Conservation (phyloP, 1,139 yeast species). For the Protomyces inouyei region DNA sequence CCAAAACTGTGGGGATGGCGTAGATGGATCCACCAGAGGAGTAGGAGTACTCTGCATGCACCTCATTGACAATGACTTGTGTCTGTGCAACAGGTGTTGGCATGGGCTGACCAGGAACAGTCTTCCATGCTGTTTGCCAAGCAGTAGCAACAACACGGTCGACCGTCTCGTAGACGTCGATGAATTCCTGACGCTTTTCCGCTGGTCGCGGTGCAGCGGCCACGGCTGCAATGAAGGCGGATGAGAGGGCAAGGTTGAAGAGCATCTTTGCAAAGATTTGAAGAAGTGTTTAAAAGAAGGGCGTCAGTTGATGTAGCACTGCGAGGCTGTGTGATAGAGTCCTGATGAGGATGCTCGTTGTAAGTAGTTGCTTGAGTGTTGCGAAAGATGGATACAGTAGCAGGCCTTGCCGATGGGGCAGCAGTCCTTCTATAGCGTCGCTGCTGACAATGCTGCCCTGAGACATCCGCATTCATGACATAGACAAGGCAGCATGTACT, state of each 20-base stretch:
- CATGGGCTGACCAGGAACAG: not conserved
- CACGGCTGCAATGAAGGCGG: not conserved
- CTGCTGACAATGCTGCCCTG: not conserved
- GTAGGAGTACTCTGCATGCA: conserved; percentile 13
- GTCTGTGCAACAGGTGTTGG: not conserved
- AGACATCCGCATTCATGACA: conserved; percentile 1
- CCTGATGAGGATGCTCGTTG: not conserved
- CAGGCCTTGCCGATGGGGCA: too few relatives aligned
- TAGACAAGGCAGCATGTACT: not conserved
- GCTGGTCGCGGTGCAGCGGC: not conserved
- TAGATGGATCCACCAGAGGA: conserved; percentile 19
- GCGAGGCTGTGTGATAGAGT: not conserved
- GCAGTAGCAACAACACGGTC: not conserved
- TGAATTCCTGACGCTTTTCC: not conserved
- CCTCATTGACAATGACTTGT: conserved; percentile 16
- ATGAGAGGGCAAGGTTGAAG: not conserved
- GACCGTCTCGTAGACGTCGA: not conserved
- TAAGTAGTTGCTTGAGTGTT: too few relatives aligned
- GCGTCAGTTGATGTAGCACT: not conserved
- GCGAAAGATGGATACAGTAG: too few relatives aligned
- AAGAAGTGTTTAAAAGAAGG: not conserved
- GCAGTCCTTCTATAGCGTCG: not conserved
- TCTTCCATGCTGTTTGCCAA: not conserved
- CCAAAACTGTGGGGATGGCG: conserved; percentile 9
- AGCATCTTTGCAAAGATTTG: not conserved